phyloP scores from a whole-genome alignment of 2,329 filamentous ascomycete genomes.

The Alternaria novae-zelandiae region DNA sequence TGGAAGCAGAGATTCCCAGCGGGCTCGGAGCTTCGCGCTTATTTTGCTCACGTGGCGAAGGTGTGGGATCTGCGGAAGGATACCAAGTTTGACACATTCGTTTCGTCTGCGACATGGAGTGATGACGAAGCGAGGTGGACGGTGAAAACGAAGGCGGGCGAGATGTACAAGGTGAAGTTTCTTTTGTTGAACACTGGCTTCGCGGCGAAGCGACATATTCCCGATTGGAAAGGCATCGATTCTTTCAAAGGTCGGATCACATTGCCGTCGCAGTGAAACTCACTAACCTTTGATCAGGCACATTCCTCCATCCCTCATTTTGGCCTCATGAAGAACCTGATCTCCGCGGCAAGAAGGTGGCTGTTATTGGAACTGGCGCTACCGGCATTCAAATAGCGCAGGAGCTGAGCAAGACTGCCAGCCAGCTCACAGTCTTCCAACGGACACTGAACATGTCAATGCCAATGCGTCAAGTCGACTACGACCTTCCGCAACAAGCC shows the following conservation, averaged over 20 bases:
- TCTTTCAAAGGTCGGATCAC: conserved; percentile 25
- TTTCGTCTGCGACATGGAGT: conserved; percentile 53
- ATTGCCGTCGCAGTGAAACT: background rate
- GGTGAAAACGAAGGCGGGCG: conserved; percentile 52
- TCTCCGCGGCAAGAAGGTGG: conserved; percentile 63
- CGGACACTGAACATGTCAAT: conserved; percentile 58
- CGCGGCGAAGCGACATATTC: conserved; percentile 53
- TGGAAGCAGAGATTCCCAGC: conserved; percentile 31
- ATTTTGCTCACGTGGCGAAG: conserved; percentile 28
- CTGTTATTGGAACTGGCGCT: conserved; percentile 66
- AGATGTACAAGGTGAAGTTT: conserved; percentile 50
- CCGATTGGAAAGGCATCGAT: conserved; percentile 47
- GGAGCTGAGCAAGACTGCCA: conserved; percentile 60
- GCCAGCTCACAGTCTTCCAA: conserved; percentile 64
- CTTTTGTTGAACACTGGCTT: conserved; percentile 58
- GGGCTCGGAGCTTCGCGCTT: conserved; percentile 23
- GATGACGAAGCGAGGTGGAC: conserved; percentile 50
- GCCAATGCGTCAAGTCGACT: conserved; percentile 31
- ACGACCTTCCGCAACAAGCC: conserved; percentile 53
- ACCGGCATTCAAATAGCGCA: conserved; percentile 68
- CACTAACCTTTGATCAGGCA: background rate
- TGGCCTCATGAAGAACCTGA: conserved; percentile 63
- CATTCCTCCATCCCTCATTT: conserved; percentile 62
- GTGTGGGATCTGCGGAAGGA: conserved; percentile 29
- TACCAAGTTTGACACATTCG: conserved; percentile 50